Evolutionary conservation across 768 basidiomycete genomes (phyloP), one percentile per base, ranked within the genome.

Genomic region (Phlebiopsis flavidoalba): DNA sequence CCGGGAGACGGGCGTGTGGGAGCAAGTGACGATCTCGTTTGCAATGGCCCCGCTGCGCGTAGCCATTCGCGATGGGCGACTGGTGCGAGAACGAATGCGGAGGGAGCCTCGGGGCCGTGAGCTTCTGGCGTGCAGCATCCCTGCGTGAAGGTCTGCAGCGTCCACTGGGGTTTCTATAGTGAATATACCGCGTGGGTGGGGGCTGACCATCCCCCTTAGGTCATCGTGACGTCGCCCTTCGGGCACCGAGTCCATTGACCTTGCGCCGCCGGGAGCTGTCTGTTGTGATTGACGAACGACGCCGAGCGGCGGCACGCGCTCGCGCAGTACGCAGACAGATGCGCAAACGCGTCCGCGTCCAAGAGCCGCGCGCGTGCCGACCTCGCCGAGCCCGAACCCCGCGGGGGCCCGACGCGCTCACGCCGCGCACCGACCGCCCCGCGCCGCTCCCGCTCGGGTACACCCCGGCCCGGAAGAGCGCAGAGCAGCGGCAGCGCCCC

Each of bases 51-150:
- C 14, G 80, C 82, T 37, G 72, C 80, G 57, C 88, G 86, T 67
- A 83, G 87, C 3, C 80, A 80, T 60, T 85, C 81, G 66, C 83
- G 88, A 19, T 93, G 91, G 88, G 82, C 89, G 8, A 81, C n/a
- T 89, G 59, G 91, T n/a, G 91, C 11, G 90, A 92, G 76, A n/a
- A 87, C 88, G 26, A n/a, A 81, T 91, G 65, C 77, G 80, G 63
- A n/a, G 87, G 87, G 46, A 78, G 83, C 54, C 71, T 87, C 65
- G 84, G 82, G 14, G 80, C 82, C 56, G 81, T 91, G 57, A 81
- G 80, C 69, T 94, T 90, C 71, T 85, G 86, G 71, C n/a, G 75
- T 87, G 65, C 82, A n/a, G n/a, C n/a, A n/a, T n/a, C n/a, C n/a
- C n/a, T n/a, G 84, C 49, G 77, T 87, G 64, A 89, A 89, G 81